phyloP scores from a whole-genome alignment of 257 asterid species.

The Solanum chilense region DNA sequence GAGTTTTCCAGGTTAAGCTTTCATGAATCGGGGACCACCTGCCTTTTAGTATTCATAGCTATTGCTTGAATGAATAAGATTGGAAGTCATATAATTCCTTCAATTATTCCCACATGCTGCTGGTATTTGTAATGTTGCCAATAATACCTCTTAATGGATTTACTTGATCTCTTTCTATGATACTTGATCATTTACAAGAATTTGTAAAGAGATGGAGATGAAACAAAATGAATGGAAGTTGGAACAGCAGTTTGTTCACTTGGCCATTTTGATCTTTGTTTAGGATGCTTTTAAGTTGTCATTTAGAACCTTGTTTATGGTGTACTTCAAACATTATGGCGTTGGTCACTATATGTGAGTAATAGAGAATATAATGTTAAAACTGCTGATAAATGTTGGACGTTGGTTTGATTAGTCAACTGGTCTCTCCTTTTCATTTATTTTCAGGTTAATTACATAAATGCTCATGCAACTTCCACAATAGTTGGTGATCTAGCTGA shows the following conservation, averaged over 20 bases:
- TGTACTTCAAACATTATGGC: not conserved
- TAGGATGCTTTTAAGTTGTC: not conserved
- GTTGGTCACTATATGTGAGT: not conserved
- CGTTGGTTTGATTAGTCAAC: not conserved
- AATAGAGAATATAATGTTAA: not conserved
- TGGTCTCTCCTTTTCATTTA: not conserved
- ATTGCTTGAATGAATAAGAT: not conserved
- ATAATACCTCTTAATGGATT: not conserved
- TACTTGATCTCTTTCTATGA: not conserved
- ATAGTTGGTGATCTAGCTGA: slow-evolving; percentile 90
- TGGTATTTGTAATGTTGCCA: not conserved
- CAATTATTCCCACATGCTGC: not conserved
- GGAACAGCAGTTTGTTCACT: not conserved
- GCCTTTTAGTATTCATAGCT: not conserved
- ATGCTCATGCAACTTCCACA: slow-evolving; percentile 95
- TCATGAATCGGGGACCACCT: not conserved
- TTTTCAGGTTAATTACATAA: slow-evolving; percentile 85
- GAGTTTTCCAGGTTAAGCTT: not conserved
- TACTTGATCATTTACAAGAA: not conserved
- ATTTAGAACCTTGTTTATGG: not conserved
- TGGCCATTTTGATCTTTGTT: not conserved
- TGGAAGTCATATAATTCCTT: not conserved
- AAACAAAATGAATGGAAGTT: not conserved
- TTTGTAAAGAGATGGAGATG: not conserved
- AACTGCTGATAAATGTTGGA: not conserved